These are phyloP conservation scores for Alternaria sp. DNA, from an alignment of 2,329 filamentous ascomycete genomes.

Conservation along the genomic window DNA sequence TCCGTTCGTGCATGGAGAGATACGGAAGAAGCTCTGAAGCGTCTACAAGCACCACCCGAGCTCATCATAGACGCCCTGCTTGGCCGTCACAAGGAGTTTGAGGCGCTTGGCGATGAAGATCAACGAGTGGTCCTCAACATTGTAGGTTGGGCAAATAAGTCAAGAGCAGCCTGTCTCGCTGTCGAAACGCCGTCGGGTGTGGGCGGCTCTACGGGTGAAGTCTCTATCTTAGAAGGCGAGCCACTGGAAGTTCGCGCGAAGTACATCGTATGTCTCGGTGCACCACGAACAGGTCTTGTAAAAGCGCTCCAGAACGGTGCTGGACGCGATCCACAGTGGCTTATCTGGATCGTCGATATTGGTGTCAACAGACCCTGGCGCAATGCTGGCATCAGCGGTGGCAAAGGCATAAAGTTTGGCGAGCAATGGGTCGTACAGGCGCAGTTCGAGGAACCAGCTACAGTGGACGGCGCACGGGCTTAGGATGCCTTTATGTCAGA, in stretches of 20 bases:
- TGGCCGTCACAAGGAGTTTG: constrained; percentile 86
- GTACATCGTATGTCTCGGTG: constrained; percentile 84
- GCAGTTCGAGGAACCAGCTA: constrained; percentile 48
- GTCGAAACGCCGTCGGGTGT: constrained; percentile 93
- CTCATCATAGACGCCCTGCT: constrained; percentile 90
- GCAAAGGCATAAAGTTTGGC: constrained; percentile 88
- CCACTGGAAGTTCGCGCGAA: constrained; percentile 82
- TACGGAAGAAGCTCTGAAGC: constrained; percentile 62
- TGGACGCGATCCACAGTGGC: constrained; percentile 68
- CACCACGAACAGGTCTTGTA: constrained; percentile 84
- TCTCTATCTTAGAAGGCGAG: constrained; percentile 72
- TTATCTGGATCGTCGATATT: constrained; percentile 85
- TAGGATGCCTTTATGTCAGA: constrained; percentile 8
- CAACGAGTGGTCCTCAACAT: constrained; percentile 87
- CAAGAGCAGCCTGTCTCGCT: constrained; percentile 81
- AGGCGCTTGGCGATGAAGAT: constrained; percentile 83
- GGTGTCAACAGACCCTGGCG: constrained; percentile 87
- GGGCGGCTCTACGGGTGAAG: constrained; percentile 73
- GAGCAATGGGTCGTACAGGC: constrained; percentile 84
- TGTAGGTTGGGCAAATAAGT: constrained; percentile 93
- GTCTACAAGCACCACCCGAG: constrained; percentile 71
- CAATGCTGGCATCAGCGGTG: constrained; percentile 80
- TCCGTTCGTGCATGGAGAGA: constrained; percentile 71
- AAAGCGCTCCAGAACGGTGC: constrained; percentile 74
- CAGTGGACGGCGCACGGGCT: constrained; percentile 6